These are phyloP conservation scores for Gymnopus androsaceus DNA, from an alignment of 1,284 basidiomycete species.

Conservation along the genomic window DNA sequence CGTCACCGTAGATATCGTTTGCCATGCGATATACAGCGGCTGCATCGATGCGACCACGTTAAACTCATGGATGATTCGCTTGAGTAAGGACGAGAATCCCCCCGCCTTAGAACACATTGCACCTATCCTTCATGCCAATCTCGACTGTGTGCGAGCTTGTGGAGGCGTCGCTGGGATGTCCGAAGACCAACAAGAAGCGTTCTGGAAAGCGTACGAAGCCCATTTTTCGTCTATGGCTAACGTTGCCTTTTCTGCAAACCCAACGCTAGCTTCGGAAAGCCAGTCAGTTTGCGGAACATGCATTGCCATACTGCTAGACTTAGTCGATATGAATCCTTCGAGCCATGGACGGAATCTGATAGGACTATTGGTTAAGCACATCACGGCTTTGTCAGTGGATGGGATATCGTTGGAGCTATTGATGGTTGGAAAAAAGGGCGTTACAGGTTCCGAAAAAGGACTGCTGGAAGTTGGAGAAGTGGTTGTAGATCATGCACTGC, in stretches of 20 bases:
- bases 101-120: conserved; percentile 30
- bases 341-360: background rate
- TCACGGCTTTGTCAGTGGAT: conserved; percentile 18
- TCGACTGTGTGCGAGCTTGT: conserved; percentile 30
- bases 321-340: background rate
- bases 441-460: background rate
- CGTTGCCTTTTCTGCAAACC: conserved; percentile 19
- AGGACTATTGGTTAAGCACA: conserved; percentile 4
- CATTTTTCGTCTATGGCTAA: conserved; percentile 24
- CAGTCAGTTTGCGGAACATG: conserved; percentile 26
- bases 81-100: background rate
- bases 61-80: background rate
- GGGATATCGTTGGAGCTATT: conserved; percentile 30
- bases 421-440: conserved; percentile 23
- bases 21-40: conserved; percentile 44
- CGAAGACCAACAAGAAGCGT: conserved; percentile 10
- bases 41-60: background rate
- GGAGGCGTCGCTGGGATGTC: background rate
- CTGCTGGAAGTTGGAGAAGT: conserved; percentile 7
- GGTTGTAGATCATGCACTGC: conserved; percentile 47
- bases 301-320: conserved; percentile 19
- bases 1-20: conserved; percentile 41
- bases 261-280: conserved; percentile 16
- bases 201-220: conserved; percentile 26
- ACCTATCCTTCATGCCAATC: conserved; percentile 40